phyloP scores from a whole-genome alignment of 306 rosid species.

The Lagenaria siceraria region DNA sequence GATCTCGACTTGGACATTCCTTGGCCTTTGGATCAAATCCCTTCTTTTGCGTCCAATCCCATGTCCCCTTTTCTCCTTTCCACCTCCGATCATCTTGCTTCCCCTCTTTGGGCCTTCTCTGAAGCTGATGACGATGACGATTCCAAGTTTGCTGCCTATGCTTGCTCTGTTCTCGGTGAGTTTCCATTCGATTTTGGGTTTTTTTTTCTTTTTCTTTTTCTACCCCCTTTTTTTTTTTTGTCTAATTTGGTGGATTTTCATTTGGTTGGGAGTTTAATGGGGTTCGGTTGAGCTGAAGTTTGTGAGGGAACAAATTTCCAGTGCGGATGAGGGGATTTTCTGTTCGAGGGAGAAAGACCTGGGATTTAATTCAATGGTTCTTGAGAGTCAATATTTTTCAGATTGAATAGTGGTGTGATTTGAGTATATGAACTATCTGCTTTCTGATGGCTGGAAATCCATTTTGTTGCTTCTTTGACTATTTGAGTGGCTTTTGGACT shows the following conservation, averaged over 20 bases:
- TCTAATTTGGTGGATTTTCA: neutral
- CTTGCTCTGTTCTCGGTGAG: conserved; percentile 21
- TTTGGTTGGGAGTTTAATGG: neutral
- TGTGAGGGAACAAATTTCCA: neutral
- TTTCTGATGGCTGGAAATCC: neutral
- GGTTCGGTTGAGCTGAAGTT: neutral
- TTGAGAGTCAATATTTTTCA: neutral
- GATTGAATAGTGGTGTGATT: neutral
- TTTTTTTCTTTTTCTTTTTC: neutral
- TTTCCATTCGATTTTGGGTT: neutral
- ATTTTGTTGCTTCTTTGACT: neutral
- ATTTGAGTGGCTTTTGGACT: neutral
- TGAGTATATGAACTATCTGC: neutral
- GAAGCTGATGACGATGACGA: conserved; percentile 31
- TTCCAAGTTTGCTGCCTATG: conserved; percentile 5
- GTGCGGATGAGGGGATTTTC: neutral
- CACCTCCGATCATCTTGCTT: conserved; percentile 38
- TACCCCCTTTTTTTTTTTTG: neutral
- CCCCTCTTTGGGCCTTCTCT: conserved; percentile 60
- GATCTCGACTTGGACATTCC: conserved; percentile 53
- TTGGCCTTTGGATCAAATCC: conserved; percentile 64
- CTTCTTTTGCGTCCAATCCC: conserved; percentile 35
- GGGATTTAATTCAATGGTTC: neutral
- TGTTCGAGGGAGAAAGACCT: neutral
- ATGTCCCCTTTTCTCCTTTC: conserved; percentile 47